phyloP scores from a whole-genome alignment of 768 basidiomycete species.

The Botryobasidium botryosum region DNA sequence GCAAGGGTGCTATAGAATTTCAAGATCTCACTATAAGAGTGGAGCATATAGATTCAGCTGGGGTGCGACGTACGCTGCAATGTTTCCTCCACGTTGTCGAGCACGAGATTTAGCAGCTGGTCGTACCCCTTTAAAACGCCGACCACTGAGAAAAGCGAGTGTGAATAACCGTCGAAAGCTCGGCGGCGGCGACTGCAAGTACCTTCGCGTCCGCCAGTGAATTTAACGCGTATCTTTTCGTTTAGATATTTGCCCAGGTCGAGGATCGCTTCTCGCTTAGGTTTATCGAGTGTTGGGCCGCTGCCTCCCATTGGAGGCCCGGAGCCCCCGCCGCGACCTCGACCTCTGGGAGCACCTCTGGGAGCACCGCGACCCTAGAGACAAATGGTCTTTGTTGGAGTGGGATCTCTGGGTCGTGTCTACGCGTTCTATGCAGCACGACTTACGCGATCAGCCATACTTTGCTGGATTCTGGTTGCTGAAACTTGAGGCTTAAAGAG shows the following conservation, averaged over 20 bases:
- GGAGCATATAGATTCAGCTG: neutral
- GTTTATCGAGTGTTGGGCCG: constrained; percentile 46
- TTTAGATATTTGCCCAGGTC: constrained; percentile 91
- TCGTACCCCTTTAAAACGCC: constrained; percentile 93
- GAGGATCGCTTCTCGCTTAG: constrained; percentile 85
- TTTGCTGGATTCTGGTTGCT: no score
- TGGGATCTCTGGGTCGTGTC: neutral
- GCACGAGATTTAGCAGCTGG: constrained; percentile 88
- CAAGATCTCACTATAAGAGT: neutral
- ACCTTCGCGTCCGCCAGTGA: constrained; percentile 97
- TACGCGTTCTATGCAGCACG: constrained; percentile 16
- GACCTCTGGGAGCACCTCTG: constrained; percentile 27
- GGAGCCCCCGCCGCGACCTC: constrained; percentile 28
- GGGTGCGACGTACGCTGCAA: constrained; percentile 35
- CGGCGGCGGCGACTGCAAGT: constrained; percentile 1
- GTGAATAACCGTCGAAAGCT: neutral
- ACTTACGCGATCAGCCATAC: constrained; percentile 48
- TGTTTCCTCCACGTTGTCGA: constrained; percentile 88
- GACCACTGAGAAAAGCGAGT: constrained; percentile 38
- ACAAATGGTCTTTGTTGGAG: constrained; percentile 15
- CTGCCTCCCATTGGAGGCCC: constrained; percentile 27
- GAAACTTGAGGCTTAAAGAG: no score
- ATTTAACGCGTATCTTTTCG: constrained; percentile 85
- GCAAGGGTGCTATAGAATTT: constrained; percentile 5
- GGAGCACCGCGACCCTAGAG: constrained; percentile 40